Conservation (phyloP, 495 filamentous ascomycete genomes). For the Cairneyella variabilis region DNA sequence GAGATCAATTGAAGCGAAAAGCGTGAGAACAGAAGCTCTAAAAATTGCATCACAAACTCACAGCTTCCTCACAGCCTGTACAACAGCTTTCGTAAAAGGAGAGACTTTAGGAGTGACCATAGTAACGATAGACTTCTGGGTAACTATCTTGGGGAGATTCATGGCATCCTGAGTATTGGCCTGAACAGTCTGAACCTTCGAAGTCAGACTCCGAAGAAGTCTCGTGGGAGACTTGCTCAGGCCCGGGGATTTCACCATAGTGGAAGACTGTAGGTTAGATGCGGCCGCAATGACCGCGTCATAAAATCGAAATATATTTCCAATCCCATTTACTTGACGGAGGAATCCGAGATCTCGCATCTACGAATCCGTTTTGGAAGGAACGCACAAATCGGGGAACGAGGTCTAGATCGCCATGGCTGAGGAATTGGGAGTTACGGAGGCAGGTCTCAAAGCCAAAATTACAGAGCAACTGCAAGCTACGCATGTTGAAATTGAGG, state of each 20-base stretch:
- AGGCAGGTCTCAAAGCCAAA: constrained; percentile 61
- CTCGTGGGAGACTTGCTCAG: no score
- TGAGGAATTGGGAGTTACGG: constrained; percentile 59
- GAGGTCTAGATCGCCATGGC: constrained; percentile 37
- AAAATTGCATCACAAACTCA: no score
- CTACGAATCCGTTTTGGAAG: not conserved
- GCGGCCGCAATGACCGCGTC: no score
- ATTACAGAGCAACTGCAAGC: constrained; percentile 72
- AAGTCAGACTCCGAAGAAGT: no score
- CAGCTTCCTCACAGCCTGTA: constrained; percentile 78
- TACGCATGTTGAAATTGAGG: constrained; percentile 83
- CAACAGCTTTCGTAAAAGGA: constrained; percentile 71
- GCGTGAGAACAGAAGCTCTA: no score
- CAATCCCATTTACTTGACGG: no score
- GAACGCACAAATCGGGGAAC: not conserved
- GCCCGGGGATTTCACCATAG: no score
- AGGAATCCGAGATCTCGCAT: not conserved
- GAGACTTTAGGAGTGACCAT: constrained; percentile 11
- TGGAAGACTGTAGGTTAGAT: no score
- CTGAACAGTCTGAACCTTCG: no score
- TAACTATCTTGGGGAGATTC: constrained; percentile 2
- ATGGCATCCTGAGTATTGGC: constrained; percentile 11
- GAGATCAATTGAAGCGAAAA: not conserved
- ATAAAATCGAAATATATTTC: no score
- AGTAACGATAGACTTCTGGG: no score